Evolutionary conservation across 441 rosid genomes (phyloP), one percentile per base, ranked within the genome.

Genomic region (Populus hybrid): DNA sequence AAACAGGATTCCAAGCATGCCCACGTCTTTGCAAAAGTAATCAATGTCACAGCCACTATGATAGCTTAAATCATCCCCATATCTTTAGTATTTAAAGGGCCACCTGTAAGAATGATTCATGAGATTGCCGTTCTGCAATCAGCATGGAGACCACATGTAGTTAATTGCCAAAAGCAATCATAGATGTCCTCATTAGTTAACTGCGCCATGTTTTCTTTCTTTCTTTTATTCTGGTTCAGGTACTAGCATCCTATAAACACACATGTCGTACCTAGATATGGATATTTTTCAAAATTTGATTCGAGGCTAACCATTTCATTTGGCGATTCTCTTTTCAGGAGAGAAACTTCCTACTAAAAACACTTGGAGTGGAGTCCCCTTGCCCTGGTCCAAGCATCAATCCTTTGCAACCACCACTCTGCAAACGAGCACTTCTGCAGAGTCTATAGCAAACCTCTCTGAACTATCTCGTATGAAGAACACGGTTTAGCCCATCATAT

Each of bases 401-500:
- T 85, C 87, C 89, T 82, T 82, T 89, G 70, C 93, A 90, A 80
- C 94, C 97, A 80, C 99, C 97, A 40, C 89, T 93, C 81, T 96
- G 99, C 96, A 94, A 89, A 93, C 87, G 99, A 84, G 95, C 92
- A 85, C 98, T 95, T 81, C 97, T 95, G 50, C 94, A 91, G 77
- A 93, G 98, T 83, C 88, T 95, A 83, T 95, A 75, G 89, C 71
- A 76, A 78, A 78, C 84, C 74, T 73, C 80, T 74, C 78, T 76
- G 78, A 87, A 82, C 78, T 69, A 70, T 78, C 75, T 83, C 84
- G 75, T 80, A 80, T 71, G 71, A 78, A 77, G 67, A 73, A 78
- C 71, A 74, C 67, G 73, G 72, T 74, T 77, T 68, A 80, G 78
- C 78, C 79, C 79, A 18, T 75, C 53, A 69, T 53, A 67, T 34